phyloP scores from a whole-genome alignment of 345 rosid genomes.

The Eucalyptus rudis region DNA sequence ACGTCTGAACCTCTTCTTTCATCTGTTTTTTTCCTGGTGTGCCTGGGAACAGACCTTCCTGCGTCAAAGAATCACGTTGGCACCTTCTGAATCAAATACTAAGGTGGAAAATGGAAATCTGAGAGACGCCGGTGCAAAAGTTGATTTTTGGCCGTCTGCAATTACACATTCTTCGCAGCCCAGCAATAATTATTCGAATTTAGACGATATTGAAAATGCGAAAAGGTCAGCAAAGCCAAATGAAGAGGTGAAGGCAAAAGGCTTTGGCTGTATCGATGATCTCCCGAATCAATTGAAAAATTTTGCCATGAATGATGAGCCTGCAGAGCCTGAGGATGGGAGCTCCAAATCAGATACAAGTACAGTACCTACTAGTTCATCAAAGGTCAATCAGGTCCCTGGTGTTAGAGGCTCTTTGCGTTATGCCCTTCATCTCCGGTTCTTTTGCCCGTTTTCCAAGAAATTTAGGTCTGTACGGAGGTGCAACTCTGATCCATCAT shows the following conservation, averaged over 20 bases:
- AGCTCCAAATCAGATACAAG: not conserved
- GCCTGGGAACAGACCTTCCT: conserved; percentile 49
- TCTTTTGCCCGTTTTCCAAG: conserved; percentile 54
- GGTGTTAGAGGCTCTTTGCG: conserved; percentile 62
- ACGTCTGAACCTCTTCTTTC: not conserved
- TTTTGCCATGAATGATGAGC: not conserved
- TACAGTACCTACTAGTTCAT: not conserved
- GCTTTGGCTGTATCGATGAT: not conserved
- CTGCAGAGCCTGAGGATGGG: not conserved
- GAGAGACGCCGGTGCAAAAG: not conserved
- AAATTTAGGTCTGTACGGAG: conserved; percentile 38
- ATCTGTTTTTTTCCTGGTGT: not conserved
- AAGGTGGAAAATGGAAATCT: not conserved
- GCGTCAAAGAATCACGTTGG: conserved; percentile 75
- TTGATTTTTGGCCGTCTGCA: not conserved
- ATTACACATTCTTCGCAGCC: not conserved
- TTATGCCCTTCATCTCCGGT: conserved; percentile 86
- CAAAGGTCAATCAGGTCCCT: conserved; percentile 35
- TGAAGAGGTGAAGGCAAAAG: not conserved
- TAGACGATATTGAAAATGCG: not conserved
- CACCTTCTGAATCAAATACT: conserved; percentile 18
- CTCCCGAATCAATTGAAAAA: not conserved
- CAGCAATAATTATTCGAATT: not conserved
- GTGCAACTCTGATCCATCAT: conserved; percentile 23
- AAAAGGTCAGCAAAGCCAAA: not conserved